A percentile compares a stretch with the other conserved stretches of the same genome.
Evolutionary conservation across 2,329 filamentous ascomycete species (phyloP).

Genomic region (Phialocephala subalpina): DNA sequence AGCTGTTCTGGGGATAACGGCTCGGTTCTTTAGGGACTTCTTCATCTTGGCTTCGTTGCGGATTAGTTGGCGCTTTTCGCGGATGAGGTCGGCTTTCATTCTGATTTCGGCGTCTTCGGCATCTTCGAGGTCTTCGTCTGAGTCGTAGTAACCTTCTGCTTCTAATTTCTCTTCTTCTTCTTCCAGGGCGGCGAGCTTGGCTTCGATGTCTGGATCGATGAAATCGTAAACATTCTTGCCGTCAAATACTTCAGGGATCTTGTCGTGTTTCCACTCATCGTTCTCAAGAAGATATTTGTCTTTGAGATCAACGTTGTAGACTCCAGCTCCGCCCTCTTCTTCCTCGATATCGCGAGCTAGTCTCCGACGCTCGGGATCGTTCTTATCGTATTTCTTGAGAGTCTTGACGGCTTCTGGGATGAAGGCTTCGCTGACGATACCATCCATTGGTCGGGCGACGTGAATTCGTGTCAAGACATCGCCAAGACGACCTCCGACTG

Average conservation of each 20-base stretch:
- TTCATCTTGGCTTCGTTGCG: conserved; percentile 94
- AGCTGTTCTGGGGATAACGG: conserved; percentile 85
- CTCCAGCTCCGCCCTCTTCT: conserved; percentile 92
- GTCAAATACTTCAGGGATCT: conserved; percentile 91
- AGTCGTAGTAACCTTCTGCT: conserved; percentile 92
- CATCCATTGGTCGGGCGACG: conserved; percentile 91
- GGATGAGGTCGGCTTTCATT: conserved; percentile 93
- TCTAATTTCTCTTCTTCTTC: conserved; percentile 95
- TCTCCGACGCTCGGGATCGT: conserved; percentile 82
- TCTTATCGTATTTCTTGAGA: conserved; percentile 88
- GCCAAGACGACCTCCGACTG: conserved; percentile 81
- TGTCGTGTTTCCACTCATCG: conserved; percentile 95
- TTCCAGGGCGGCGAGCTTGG: conserved; percentile 89
- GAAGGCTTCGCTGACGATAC: conserved; percentile 79
- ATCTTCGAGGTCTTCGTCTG: conserved; percentile 81
- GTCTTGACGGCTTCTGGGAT: conserved; percentile 86
- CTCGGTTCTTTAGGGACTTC: conserved; percentile 97
- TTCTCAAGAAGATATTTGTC: conserved; percentile 88
- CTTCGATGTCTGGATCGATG: conserved; percentile 95
- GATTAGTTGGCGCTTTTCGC: conserved; percentile 92
- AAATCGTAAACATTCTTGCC: conserved; percentile 98
- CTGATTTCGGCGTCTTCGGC: conserved; percentile 87
- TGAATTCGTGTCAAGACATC: conserved; percentile 95
- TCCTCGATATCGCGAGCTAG: conserved; percentile 89
- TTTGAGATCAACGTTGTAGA: conserved; percentile 93